Conservation (phyloP, 176 grass and related monocot genomes). For the Secale cereale region DNA sequence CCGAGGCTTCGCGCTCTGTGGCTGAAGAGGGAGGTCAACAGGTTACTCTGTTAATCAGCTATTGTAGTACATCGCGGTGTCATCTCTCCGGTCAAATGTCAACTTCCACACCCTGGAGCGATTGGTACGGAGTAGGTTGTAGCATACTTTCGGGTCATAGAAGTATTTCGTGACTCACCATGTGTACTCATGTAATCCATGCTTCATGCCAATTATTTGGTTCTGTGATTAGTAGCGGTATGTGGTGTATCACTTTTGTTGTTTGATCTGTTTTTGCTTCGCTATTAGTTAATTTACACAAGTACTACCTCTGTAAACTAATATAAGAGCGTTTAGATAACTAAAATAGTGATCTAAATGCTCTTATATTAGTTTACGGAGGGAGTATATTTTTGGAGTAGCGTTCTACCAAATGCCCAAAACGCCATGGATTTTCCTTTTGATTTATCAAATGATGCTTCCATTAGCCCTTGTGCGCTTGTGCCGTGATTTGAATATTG, state of each 20-base stretch:
- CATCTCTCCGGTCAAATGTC: not conserved
- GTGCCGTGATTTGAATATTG: not conserved
- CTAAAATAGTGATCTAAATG: no score
- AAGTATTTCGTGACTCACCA: not conserved
- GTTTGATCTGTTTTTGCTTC: not conserved
- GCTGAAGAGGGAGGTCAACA: constrained; percentile 48
- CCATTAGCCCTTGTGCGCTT: not conserved
- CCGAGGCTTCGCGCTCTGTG: constrained; percentile 31
- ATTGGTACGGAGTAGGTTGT: not conserved
- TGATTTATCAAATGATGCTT: not conserved
- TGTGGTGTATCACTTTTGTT: not conserved
- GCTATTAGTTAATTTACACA: not conserved
- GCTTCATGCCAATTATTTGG: not conserved
- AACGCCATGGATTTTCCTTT: not conserved
- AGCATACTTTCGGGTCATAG: not conserved
- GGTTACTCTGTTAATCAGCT: constrained; percentile 1
- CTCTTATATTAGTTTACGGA: no score
- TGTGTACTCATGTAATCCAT: not conserved
- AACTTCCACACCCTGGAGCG: not conserved
- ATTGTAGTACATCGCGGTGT: not conserved
- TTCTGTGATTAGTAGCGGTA: not conserved
- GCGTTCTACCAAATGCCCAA: not conserved
- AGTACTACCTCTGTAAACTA: no score
- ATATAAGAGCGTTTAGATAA: no score
- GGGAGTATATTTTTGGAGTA: no score